Conservation (phyloP, 495 filamentous ascomycete species). For the Hyaloscypha variabilis region DNA sequence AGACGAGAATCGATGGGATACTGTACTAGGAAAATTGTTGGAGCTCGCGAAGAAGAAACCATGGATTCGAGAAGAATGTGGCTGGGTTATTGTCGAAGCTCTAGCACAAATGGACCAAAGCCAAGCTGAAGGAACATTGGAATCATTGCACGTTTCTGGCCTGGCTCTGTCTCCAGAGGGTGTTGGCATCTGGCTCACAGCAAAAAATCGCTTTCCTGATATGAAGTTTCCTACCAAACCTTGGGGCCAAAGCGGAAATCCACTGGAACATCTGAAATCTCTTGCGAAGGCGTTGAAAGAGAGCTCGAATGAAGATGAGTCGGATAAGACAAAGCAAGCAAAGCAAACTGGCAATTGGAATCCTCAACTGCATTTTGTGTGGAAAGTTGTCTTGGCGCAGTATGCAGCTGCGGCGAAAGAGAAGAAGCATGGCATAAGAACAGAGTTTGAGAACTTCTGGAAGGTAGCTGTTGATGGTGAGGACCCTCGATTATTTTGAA, state of each 20-base stretch:
- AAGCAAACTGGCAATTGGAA: slow-evolving; percentile 69
- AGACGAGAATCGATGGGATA: slow-evolving; percentile 60
- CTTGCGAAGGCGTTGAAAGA: slow-evolving; percentile 82
- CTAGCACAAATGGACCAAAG: slow-evolving; percentile 50
- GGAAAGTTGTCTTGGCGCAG: slow-evolving; percentile 70
- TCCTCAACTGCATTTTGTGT: slow-evolving; percentile 83
- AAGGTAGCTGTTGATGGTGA: slow-evolving; percentile 74
- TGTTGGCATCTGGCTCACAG: slow-evolving; percentile 81
- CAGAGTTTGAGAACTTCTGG: slow-evolving; percentile 81
- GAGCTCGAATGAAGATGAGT: slow-evolving; percentile 54
- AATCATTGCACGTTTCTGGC: slow-evolving; percentile 61
- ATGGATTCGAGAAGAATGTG: slow-evolving; percentile 89
- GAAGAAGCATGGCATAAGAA: slow-evolving; percentile 38
- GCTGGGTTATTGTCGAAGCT: slow-evolving; percentile 65
- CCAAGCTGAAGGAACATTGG: slow-evolving; percentile 62
- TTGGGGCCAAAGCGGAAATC: slow-evolving; percentile 71
- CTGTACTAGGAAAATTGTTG: slow-evolving; percentile 60
- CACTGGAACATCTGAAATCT: slow-evolving; percentile 65
- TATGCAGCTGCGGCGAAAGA: slow-evolving; percentile 43
- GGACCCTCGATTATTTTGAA: slow-evolving; percentile 24
- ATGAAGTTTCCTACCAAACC: slow-evolving; percentile 65
- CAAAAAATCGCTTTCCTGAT: slow-evolving; percentile 63
- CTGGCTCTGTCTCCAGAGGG: slow-evolving; percentile 81
- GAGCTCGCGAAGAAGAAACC: slow-evolving; percentile 66
- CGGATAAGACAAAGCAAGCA: slow-evolving; percentile 45